Evolutionary conservation across 2,329 filamentous ascomycete genomes (phyloP).

Genomic region (Fusarium keratoplasticum): DNA sequence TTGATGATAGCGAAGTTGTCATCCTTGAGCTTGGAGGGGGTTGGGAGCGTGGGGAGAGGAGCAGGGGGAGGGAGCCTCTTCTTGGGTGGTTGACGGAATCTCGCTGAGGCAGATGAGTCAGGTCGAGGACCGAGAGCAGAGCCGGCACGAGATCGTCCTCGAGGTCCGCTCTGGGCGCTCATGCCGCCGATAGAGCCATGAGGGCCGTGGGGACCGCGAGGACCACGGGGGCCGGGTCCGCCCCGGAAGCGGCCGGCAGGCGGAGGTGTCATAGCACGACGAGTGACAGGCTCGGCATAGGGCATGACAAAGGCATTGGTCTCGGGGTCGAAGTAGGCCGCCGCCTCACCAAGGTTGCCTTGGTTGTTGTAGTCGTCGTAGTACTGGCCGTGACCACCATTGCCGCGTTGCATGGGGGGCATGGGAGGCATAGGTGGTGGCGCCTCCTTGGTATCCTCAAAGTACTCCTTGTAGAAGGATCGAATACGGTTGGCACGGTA

Average conservation of each 20-base stretch:
- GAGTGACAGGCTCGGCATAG: slow-evolving; percentile 85
- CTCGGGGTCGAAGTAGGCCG: slow-evolving; percentile 73
- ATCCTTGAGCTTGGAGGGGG: slow-evolving; percentile 85
- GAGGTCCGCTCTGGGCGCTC: slow-evolving; percentile 58
- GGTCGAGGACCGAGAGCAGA: slow-evolving; percentile 65
- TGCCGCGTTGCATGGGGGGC: slow-evolving; percentile 43
- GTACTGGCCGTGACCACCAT: slow-evolving; percentile 58
- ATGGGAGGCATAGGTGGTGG: slow-evolving; percentile 56
- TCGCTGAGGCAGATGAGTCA: slow-evolving; percentile 72
- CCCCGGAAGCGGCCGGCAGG: slow-evolving; percentile 67
- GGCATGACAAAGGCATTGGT: slow-evolving; percentile 81
- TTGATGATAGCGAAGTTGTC: slow-evolving; percentile 77
- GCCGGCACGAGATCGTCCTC: slow-evolving; percentile 69
- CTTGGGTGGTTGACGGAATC: slow-evolving; percentile 55
- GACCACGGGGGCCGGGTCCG: slow-evolving; percentile 44
- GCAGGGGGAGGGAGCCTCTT: slow-evolving; percentile 75
- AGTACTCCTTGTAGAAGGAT: slow-evolving; percentile 99
- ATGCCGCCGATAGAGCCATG: slow-evolving; percentile 64
- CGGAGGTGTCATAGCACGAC: slow-evolving; percentile 95
- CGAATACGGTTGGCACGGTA: slow-evolving; percentile 94
- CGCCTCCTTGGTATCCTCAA: slow-evolving; percentile 79
- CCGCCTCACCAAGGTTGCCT: slow-evolving; percentile 75
- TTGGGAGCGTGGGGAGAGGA: slow-evolving; percentile 81
- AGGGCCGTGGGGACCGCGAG: slow-evolving; percentile 51
- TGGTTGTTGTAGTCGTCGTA: slow-evolving; percentile 79